Conservation (phyloP, 176 grass and related monocot genomes). For the Triticum urartu region DNA sequence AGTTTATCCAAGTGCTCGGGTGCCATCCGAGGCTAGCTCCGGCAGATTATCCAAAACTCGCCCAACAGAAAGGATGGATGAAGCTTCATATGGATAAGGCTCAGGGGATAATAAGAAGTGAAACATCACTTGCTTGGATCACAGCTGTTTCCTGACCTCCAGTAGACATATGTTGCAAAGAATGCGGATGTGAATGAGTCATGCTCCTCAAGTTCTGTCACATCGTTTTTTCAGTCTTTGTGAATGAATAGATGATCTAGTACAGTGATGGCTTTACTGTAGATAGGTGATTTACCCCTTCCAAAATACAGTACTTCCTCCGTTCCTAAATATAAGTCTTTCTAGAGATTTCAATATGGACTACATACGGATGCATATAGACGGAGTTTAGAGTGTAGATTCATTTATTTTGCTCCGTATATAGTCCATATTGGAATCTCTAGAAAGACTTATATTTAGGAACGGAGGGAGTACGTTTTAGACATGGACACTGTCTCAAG, state of each 20-base stretch:
- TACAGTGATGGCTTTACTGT: too few relatives aligned
- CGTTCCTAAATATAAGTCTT: too few relatives aligned
- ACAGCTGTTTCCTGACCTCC: background rate
- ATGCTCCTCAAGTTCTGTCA: background rate
- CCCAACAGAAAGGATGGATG: background rate
- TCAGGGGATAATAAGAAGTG: background rate
- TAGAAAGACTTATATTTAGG: too few relatives aligned
- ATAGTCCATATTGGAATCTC: too few relatives aligned
- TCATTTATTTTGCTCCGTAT: too few relatives aligned
- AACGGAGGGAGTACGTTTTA: background rate
- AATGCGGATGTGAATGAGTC: background rate
- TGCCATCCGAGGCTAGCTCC: too few relatives aligned
- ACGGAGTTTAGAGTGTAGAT: too few relatives aligned
- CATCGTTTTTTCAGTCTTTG: background rate
- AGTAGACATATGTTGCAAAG: background rate
- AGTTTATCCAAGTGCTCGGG: background rate
- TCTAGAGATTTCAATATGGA: too few relatives aligned
- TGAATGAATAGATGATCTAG: background rate
- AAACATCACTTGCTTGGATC: background rate
- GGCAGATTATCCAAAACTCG: background rate
- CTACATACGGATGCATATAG: too few relatives aligned
- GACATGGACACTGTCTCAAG: background rate
- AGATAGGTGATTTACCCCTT: too few relatives aligned
- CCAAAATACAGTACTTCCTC: background rate
- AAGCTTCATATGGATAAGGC: background rate